Percentiles rank a stretch among this genome's conserved stretches.
These are phyloP conservation scores for Entrophospora sp. DNA, from an alignment of 192 early-diverging fungal genomes.

Conservation along the genomic window DNA sequence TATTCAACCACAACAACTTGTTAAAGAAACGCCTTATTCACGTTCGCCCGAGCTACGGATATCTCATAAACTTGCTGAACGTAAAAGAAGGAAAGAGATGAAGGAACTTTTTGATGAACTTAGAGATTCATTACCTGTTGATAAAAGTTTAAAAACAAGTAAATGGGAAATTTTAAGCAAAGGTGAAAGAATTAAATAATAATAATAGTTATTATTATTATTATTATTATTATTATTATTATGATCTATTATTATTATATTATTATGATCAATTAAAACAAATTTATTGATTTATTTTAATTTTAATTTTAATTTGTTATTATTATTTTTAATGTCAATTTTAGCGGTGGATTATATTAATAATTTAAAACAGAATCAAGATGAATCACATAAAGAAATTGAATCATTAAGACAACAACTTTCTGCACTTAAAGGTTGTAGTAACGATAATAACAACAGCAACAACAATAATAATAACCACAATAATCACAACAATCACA, in stretches of 20 bases:
- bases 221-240: too few species aligned
- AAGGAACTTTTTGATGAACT: constrained; percentile 86
- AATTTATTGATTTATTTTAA: background rate
- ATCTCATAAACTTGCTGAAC: constrained; percentile 81
- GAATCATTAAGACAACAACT: constrained; percentile 39
- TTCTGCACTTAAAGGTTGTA: constrained; percentile 24
- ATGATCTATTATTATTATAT: background rate
- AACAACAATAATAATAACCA: too few species aligned
- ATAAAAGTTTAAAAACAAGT: constrained; percentile 70
- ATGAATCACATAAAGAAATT: constrained; percentile 38
- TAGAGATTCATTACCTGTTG: constrained; percentile 66
- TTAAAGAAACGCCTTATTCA: constrained; percentile 50
- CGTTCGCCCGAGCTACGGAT: constrained; percentile 71
- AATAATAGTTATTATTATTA: background rate
- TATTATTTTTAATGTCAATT: background rate
- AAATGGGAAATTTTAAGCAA: constrained; percentile 89
- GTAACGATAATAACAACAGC: too few species aligned
- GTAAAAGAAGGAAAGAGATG: constrained; percentile 84
- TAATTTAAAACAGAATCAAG: constrained; percentile 38
- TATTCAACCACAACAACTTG: background rate
- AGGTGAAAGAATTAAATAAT: constrained; percentile 49
- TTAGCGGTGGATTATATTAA: constrained; percentile 49
- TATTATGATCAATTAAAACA: constrained; percentile 8
- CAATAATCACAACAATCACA: too few species aligned
- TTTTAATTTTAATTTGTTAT: background rate